Evolutionary conservation across 768 basidiomycete genomes (phyloP), one percentile per base, ranked within the genome.

Genomic region (Fomitopsis serialis): DNA sequence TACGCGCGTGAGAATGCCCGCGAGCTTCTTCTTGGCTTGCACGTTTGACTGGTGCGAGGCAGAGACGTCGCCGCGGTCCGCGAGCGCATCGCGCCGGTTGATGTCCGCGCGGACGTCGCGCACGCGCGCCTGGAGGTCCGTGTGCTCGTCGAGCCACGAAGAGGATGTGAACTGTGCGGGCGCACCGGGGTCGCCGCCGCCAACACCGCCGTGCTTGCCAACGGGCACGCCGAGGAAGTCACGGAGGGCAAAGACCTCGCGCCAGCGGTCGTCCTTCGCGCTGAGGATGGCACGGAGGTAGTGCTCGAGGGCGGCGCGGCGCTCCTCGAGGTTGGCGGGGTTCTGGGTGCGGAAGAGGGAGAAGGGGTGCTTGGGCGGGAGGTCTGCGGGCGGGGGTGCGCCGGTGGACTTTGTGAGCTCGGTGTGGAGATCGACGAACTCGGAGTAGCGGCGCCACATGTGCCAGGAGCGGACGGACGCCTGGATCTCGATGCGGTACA

Each of bases 391-490:
- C 11, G 94, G 92, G 19, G 85, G 71, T n/a, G 82, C 78, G 15
- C 85, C 85, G n/a, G 81, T 80, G n/a, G 85, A 80, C 65, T 87
- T 85, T 24, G 79, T 78, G 61, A 97, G 81, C 62, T 94, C 88
- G 8, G 80, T 78, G 68, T 95, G 81, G 7, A 98, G 82, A 61
- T 91, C 85, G 64, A 80, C 84, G 71, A 98, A 98, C 71, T 97
- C 93, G 42, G 92, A 94, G 73, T 98, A 98, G 47, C 96, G 88
- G 54, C 88, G 78, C 84, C 89, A 90, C 78, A 97, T 89, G 53
- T 87, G 82, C 94, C 95, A 98, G 66, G 91, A 87, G 56, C 90
- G 85, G 25, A 93, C 89, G 52, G 91, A 84, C 6, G 92, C 92
- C 60, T 89, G 83, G 61, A 98, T 84, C 63, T 86, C 80, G 66